phyloP scores from a whole-genome alignment of 2,329 filamentous ascomycete genomes.

The Podosphaera aphanis region DNA sequence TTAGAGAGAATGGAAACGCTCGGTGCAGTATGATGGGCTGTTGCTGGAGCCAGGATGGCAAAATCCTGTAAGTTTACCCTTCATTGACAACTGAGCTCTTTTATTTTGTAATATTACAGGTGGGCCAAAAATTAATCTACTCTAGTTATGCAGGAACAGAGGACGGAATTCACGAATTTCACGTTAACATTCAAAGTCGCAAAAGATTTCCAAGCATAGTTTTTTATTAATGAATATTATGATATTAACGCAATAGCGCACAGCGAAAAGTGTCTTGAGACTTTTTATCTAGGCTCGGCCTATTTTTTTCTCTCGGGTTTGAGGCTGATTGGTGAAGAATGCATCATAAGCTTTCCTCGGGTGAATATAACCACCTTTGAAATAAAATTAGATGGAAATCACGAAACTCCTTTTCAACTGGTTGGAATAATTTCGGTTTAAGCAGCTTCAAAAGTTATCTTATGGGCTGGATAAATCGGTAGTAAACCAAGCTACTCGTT shows the following conservation, averaged over 20 bases:
- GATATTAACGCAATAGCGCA: conserved; percentile 1
- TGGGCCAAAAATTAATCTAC: not conserved
- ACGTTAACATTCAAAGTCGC: conserved; percentile 36
- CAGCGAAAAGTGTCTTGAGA: too few species aligned
- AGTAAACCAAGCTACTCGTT: too few species aligned
- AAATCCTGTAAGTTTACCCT: conserved; percentile 26
- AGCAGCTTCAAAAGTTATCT: too few species aligned
- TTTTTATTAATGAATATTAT: conserved; percentile 21
- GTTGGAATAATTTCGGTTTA: too few species aligned
- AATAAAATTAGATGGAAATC: too few species aligned
- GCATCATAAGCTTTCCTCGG: too few species aligned
- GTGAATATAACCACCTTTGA: too few species aligned
- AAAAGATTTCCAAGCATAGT: conserved; percentile 33
- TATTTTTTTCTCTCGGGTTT: too few species aligned
- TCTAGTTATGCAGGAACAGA: conserved; percentile 38
- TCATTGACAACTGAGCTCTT: not conserved
- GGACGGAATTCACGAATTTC: conserved; percentile 55
- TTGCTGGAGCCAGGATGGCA: conserved; percentile 37
- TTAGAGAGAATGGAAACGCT: conserved; percentile 19
- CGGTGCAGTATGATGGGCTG: conserved; percentile 28
- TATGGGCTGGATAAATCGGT: too few species aligned
- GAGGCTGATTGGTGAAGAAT: too few species aligned
- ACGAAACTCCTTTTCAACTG: too few species aligned
- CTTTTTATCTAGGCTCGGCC: too few species aligned
- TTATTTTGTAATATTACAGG: not conserved